Percentiles rank a stretch among this genome's conserved stretches.
Conservation (phyloP, 108 stramenopile genomes). For the Stephanodiscus minutulus region DNA sequence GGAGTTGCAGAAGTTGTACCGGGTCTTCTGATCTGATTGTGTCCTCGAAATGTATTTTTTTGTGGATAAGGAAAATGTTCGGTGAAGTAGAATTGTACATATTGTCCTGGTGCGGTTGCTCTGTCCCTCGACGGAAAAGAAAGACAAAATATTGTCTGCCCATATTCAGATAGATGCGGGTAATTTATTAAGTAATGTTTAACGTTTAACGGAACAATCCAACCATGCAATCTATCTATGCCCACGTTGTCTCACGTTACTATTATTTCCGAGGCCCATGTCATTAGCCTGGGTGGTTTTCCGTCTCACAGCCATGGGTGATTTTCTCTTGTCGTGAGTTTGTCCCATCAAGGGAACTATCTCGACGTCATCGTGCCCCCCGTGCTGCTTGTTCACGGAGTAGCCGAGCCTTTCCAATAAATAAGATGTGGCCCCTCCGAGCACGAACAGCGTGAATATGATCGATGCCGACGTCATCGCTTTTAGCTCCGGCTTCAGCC, state of each 20-base stretch:
- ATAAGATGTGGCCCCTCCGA: constrained; percentile 83
- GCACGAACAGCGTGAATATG: constrained; percentile 83
- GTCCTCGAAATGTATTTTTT: too few relatives aligned
- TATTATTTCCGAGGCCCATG: not conserved
- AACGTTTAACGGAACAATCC: not conserved
- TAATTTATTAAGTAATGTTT: too few relatives aligned
- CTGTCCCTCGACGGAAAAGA: too few relatives aligned
- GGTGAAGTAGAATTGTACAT: too few relatives aligned
- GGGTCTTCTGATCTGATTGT: too few relatives aligned
- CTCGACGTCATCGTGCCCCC: constrained; percentile 44
- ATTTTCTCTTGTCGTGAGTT: constrained; percentile 15
- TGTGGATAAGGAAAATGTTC: too few relatives aligned
- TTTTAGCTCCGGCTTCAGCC: constrained; percentile 85
- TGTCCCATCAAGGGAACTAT: constrained; percentile 33
- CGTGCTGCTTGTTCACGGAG: constrained; percentile 25
- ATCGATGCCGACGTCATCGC: constrained; percentile 91
- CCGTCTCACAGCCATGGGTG: not conserved
- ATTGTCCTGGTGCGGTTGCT: too few relatives aligned
- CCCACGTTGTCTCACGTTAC: constrained; percentile 10
- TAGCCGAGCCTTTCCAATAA: constrained; percentile 74
- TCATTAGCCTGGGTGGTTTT: constrained; percentile 5
- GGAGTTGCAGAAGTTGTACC: too few relatives aligned
- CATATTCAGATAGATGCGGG: too few relatives aligned
- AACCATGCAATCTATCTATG: not conserved
- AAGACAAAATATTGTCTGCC: not conserved